Evolutionary conservation across 345 rosid species (phyloP), one percentile per base, ranked within the genome.

Genomic region (Balakata baccata): DNA sequence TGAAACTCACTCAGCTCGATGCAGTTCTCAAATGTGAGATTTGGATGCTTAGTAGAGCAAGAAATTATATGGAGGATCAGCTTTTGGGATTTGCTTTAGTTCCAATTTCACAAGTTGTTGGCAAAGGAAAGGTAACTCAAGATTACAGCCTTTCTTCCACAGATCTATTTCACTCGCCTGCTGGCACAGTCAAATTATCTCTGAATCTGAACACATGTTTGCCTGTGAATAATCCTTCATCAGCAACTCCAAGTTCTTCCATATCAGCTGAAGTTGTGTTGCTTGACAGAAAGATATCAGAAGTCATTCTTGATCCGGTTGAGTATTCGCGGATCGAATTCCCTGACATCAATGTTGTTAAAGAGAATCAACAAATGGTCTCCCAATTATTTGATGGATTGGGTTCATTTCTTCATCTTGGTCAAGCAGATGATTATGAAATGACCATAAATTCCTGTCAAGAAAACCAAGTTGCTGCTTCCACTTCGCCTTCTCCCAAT

Each of bases 11-110:
- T 14, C 94, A 92, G 64, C 76, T 78, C 17, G 98, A 92, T 64
- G 86, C 94, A 3, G 90, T 92, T 11, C 88, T 95, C 39, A 95
- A 95, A 88, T 95, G 99, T 68, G 99, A 95, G 87, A 90, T 95
- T 46, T 92, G 96, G 98, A 91, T 95, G 98, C 87, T 88, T 62
- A 95, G 99, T 50, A 85, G 98, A 73, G 97, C 78, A 5, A 86
- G 92, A 71, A 88, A 87, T 76, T 89, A 79, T 82, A 70, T 95
- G 97, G 99, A 95, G 76, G 99, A 95, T 74, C 99, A 95, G 82
- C 98, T 95, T 72, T 77, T 95, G 41, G 99, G 98, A 2, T 95
- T 95, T 41, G 84, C 89, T 69, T 71, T 94, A 71, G 97, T 92
- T 23, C 94, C 94, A 7, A 51, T 95, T 61, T 83, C 95, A n/a